Evolutionary conservation across 768 basidiomycete species (phyloP), one percentile per base, ranked within the genome.

Genomic region (Cystofilobasidium capitatum): DNA sequence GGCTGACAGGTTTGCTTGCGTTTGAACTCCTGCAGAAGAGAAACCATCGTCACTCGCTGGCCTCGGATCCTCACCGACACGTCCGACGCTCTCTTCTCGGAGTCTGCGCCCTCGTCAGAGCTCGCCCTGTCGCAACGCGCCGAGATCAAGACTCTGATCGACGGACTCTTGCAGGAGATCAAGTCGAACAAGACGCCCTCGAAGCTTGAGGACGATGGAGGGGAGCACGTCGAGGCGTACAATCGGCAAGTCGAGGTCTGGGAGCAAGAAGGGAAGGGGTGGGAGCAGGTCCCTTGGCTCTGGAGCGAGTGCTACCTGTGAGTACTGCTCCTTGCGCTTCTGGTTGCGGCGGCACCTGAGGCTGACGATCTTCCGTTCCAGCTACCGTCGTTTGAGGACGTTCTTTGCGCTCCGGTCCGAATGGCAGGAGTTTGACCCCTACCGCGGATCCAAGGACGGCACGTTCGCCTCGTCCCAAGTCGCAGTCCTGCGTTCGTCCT

Each of bases 221-320:
- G 87, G 57, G 74, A 83, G n/a, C 81, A 84, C 61, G 79, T 84
- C 6, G 81, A 83, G 0, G 77, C 81, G n/a, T 98, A 91, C 79
- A 97, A 99, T 71, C 72, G 78, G 0, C 86, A 91, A 70, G 80
- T 99, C 16, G 75, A 60, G 24, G 64, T 77, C 0, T 80, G 88
- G 1, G 78, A 78, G 0, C 76, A 79, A 33, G 75, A 79, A 1
- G 75, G 77, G 3, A 80, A 81, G 72, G 81, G 85, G 0, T 99
- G 94, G 94, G 91, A 90, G 74, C 88, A 84, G 10, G 85, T 89
- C 7, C 90, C 92, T 1, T 99, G 94, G 94, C 81, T 99, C n/a
- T 97, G 82, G 75, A 91, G 91, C 65, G 94, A 97, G 86, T 96
- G 79, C 71, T 87, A 78, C 62, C 69, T 66, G 44, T 64, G 60